Base-by-base conservation (phyloP, 129 eudicot genomes). In the Escallonia herrerae region DNA sequence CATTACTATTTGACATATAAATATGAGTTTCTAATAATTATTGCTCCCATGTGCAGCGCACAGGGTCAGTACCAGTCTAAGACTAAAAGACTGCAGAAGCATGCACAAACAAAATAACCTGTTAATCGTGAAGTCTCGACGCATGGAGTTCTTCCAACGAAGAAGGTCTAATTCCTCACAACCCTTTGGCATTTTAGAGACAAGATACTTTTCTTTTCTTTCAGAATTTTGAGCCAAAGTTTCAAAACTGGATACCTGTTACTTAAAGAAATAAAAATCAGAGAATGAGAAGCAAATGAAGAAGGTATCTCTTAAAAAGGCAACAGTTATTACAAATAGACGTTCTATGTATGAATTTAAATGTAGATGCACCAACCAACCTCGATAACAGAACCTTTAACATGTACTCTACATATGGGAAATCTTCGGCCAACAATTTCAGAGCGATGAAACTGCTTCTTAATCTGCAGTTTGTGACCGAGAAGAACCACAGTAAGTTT, bases 111-210 rank as follows among this genome's bases (percentile, higher is more conserved):
- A 60, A 57, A 47, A 39, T 37, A 15, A 93, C 99, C 99, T 79
- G 82, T 93, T 93, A 57, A 93, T 62, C 13, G 96, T 88, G 57
- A 93, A 93, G 81, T 88, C 99, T 40, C 96, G 87, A 41, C 55
- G 76, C 93, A 81, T 79, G 70, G 79, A 75, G 64, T 93, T 66
- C 56, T 58, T 83, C 99, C 99, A 93, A 43, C 70, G 95, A 69
- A 69, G 11, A 54, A 81, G 47, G 61, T 88, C 95, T 50, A 42
- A 57, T 49, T 66, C 67, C 66, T 76, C 83, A 82, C 76, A 81
- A 58, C 75, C 79, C 56, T 38, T 66, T 45, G 89, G 86, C 81
- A 68, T 75, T 63, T 67, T 68, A 43, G 87, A 64, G 33, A 54
- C 39, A 7, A 52, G 72, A 68, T 65, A 65, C 6, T 64, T 69